Conservation (phyloP, 768 basidiomycete genomes). For the Lyophyllum atratum region DNA sequence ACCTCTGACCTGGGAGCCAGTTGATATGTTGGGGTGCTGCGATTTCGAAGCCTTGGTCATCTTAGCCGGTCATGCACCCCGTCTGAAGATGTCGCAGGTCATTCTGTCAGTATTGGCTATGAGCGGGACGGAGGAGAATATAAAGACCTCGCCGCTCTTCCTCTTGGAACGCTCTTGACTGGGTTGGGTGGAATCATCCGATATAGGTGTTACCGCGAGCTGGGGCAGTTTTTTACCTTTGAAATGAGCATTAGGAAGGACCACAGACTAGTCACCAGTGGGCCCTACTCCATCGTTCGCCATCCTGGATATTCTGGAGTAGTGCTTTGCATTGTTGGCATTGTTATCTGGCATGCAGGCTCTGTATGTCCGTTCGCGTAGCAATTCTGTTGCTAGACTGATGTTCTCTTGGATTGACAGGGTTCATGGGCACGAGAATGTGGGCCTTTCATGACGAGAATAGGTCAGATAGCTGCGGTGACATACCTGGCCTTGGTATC, state of each 20-base stretch:
- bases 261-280: constrained; percentile 48
- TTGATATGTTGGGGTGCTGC: constrained; percentile 38
- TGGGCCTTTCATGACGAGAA: constrained; percentile 33
- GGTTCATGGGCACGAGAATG: constrained; percentile 50
- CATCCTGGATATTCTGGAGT: constrained; percentile 55
- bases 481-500: constrained; percentile 30
- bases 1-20: constrained; percentile 20
- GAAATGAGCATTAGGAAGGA: constrained; percentile 48
- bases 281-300: constrained; percentile 49
- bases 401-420: constrained; percentile 19
- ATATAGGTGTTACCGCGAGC: constrained; percentile 42
- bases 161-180: constrained; percentile 40
- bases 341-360: constrained; percentile 35
- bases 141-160: constrained; percentile 31
- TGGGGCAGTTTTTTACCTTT: constrained; percentile 53
- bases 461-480: constrained; percentile 29
- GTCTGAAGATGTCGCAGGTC: constrained; percentile 17
- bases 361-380: constrained; percentile 27
- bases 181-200: constrained; percentile 43
- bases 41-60: constrained; percentile 39
- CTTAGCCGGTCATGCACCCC: constrained; percentile 28
- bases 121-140: constrained; percentile 23
- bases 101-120: constrained; percentile 31
- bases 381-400: background rate
- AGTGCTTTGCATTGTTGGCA: constrained; percentile 35